phyloP scores from a whole-genome alignment of 2,329 filamentous ascomycete species.

The Epichloe uncinata region DNA sequence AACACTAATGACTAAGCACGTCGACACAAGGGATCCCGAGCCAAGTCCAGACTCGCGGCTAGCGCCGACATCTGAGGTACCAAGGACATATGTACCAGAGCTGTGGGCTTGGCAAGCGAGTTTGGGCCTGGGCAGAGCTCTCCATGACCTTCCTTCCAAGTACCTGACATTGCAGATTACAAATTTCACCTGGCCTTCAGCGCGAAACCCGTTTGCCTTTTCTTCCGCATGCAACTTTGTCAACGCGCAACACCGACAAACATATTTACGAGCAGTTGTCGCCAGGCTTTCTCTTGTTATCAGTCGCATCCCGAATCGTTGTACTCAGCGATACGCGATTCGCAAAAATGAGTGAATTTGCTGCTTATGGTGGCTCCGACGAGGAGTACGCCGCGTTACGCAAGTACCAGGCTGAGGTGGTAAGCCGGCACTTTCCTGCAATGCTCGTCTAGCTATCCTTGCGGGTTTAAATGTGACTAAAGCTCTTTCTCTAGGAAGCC shows the following conservation, averaged over 20 bases:
- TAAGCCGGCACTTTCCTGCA: slow-evolving; percentile 25
- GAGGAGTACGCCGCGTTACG: slow-evolving; percentile 74
- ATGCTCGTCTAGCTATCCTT: not conserved
- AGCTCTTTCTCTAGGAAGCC: slow-evolving; percentile 29
- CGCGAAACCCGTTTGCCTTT: not conserved
- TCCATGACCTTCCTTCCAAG: not conserved
- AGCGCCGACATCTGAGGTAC: not conserved
- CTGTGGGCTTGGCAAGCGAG: no score
- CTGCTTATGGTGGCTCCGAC: slow-evolving; percentile 56
- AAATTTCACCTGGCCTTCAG: not conserved
- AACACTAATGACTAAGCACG: not conserved
- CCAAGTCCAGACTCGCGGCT: not conserved
- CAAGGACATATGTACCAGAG: not conserved
- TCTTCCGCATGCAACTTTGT: slow-evolving; percentile 1
- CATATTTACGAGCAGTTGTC: not conserved
- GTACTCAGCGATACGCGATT: slow-evolving; percentile 3
- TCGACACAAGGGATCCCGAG: not conserved
- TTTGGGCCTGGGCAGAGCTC: not conserved
- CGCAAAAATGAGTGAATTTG: slow-evolving; percentile 55
- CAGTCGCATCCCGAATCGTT: not conserved
- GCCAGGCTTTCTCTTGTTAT: not conserved
- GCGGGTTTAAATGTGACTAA: not conserved
- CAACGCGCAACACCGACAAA: slow-evolving; percentile 1
- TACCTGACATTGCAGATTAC: not conserved
- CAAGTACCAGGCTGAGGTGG: slow-evolving; percentile 65